A percentile compares a stretch with the other conserved stretches of the same genome.
phyloP scores from a whole-genome alignment of 768 basidiomycete genomes.

The Suillus luteus region DNA sequence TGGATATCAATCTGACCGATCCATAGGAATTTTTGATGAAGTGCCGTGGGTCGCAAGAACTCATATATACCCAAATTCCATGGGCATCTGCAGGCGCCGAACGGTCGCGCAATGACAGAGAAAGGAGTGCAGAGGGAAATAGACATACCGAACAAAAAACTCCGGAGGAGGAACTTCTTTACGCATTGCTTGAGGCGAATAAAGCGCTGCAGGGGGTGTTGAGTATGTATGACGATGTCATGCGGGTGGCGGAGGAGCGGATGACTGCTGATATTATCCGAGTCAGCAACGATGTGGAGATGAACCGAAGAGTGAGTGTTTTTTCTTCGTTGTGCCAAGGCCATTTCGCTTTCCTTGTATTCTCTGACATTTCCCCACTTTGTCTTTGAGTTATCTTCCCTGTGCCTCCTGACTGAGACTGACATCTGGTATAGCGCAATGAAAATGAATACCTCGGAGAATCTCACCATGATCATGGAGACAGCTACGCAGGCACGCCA shows the following conservation, averaged over 20 bases:
- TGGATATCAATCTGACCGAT: background rate
- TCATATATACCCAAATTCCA: slow-evolving; percentile 84
- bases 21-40: slow-evolving; percentile 79
- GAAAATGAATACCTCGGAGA: slow-evolving; percentile 29
- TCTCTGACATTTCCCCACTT: slow-evolving; percentile 21
- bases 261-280: slow-evolving; percentile 58
- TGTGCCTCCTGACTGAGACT: background rate
- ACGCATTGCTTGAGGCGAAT: slow-evolving; percentile 74
- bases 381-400: slow-evolving; percentile 2
- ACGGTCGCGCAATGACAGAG: slow-evolving; percentile 50
- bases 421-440: slow-evolving; percentile 18
- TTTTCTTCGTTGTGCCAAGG: slow-evolving; percentile 21
- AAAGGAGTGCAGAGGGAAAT: slow-evolving; percentile 25
- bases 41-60: slow-evolving; percentile 80
- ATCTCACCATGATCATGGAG: slow-evolving; percentile 19
- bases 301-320: slow-evolving; percentile 63
- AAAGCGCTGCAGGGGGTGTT: slow-evolving; percentile 68
- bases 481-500: slow-evolving; percentile 31
- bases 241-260: slow-evolving; percentile 59
- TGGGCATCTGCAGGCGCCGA: slow-evolving; percentile 89
- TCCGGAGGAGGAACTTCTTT: slow-evolving; percentile 73
- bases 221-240: slow-evolving; percentile 75
- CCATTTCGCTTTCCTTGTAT: slow-evolving; percentile 12
- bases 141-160: slow-evolving; percentile 48
- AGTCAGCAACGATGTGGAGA: slow-evolving; percentile 60